These are phyloP conservation scores for Plasmopara viticola DNA, from an alignment of 352 stramenopile genomes.

Conservation along the genomic window DNA sequence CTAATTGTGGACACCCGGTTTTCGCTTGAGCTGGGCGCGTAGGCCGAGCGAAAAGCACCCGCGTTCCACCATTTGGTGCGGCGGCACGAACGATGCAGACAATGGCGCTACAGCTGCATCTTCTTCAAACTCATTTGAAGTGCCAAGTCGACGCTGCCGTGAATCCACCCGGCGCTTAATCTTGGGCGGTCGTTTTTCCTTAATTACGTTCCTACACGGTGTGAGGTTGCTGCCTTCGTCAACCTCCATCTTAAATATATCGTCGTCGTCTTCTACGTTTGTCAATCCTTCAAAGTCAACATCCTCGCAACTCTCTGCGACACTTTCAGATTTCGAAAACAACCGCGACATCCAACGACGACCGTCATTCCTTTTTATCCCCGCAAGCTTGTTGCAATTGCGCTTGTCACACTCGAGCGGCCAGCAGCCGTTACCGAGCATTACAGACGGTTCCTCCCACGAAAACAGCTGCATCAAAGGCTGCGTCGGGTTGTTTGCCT, in stretches of 20 bases:
- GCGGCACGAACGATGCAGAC: constrained; percentile 63
- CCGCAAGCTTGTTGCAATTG: constrained; percentile 1
- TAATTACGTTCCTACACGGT: constrained; percentile 24
- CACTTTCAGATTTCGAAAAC: constrained; percentile 18
- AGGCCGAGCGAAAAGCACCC: constrained; percentile 70
- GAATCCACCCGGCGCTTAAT: constrained; percentile 7
- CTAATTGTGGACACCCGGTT: constrained; percentile 23
- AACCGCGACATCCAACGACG: constrained; percentile 6
- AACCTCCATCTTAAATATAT: constrained; percentile 81
- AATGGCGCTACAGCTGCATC: constrained; percentile 28
- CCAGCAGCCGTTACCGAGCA: constrained; percentile 25
- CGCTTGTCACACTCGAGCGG: constrained; percentile 27
- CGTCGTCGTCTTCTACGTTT: constrained; percentile 34
- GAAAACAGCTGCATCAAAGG: constrained; percentile 40
- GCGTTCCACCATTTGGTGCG: constrained; percentile 62
- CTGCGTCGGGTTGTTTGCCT: constrained; percentile 15
- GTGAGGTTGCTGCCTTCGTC: constrained; percentile 23
- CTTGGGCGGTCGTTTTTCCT: constrained; percentile 10
- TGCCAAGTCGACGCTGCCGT: constrained; percentile 10
- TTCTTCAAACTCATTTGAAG: constrained; percentile 21
- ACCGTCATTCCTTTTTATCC: constrained; percentile 6
- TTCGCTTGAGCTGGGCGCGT: constrained; percentile 62
- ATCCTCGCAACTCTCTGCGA: constrained; percentile 32
- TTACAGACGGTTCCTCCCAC: constrained; percentile 57
- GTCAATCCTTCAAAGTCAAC: constrained; percentile 37